phyloP scores from a whole-genome alignment of 306 rosid species.

The Arachis stenosperma region DNA sequence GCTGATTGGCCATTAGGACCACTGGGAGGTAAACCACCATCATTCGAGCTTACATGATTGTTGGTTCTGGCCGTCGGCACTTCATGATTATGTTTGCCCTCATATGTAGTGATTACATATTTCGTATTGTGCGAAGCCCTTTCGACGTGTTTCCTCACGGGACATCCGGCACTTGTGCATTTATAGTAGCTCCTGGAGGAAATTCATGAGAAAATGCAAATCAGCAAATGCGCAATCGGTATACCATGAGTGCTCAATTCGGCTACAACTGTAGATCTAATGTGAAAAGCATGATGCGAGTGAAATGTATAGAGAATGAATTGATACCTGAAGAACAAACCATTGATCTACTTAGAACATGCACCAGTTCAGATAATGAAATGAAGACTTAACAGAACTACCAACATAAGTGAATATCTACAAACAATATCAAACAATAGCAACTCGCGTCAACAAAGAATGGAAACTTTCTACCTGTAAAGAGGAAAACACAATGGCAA shows the following conservation, averaged over 20 bases:
- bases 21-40: slow-evolving; percentile 39
- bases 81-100: slow-evolving; percentile 86
- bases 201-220: slow-evolving; percentile 27
- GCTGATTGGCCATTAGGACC: slow-evolving; percentile 51
- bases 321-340: background rate
- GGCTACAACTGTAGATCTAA: background rate
- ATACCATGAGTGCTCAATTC: slow-evolving; percentile 2
- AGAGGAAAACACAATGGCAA: background rate
- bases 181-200: slow-evolving; percentile 89
- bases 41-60: slow-evolving; percentile 54
- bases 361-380: slow-evolving; percentile 11
- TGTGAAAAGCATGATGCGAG: slow-evolving; percentile 1
- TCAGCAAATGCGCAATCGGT: slow-evolving; percentile 12
- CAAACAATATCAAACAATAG: background rate
- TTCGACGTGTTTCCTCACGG: slow-evolving; percentile 89
- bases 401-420: background rate
- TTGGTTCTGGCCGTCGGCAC: slow-evolving; percentile 81
- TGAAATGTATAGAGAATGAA: slow-evolving; percentile 10
- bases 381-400: background rate
- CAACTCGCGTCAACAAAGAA: slow-evolving; percentile 13
- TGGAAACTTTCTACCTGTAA: background rate
- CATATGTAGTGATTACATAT: slow-evolving; percentile 76
- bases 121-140: slow-evolving; percentile 84
- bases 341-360: slow-evolving; percentile 11
- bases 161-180: slow-evolving; percentile 88